Evolutionary conservation across 106 monocot species (phyloP).

Genomic region (Ottelia alismoides): DNA sequence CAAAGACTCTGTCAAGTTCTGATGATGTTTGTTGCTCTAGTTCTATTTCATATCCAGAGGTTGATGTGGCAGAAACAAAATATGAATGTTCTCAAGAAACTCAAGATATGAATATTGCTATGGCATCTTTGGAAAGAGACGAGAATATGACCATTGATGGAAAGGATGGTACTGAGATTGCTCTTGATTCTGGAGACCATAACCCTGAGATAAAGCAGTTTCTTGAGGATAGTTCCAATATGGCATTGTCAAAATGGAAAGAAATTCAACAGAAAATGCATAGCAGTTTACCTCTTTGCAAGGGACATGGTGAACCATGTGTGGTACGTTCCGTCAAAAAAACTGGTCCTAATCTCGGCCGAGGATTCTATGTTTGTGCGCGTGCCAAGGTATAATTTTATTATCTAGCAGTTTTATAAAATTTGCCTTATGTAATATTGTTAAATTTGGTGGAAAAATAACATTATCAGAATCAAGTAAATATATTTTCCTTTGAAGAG

Average conservation of each 20-base stretch:
- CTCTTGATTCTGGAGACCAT: no score
- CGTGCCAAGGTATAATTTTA: conserved; percentile 65
- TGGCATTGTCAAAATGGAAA: conserved; percentile 63
- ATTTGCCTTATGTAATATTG: not conserved
- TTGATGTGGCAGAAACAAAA: conserved; percentile 5
- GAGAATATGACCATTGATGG: no score
- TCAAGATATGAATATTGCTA: no score
- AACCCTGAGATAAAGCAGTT: no score
- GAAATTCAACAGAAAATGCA: conserved; percentile 87
- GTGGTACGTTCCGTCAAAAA: conserved; percentile 90
- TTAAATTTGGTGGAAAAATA: no score
- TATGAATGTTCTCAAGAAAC: conserved; percentile 8
- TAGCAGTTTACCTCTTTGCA: conserved; percentile 80
- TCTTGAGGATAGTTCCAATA: conserved; percentile 23
- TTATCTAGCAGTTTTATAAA: not conserved
- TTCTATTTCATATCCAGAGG: conserved; percentile 7
- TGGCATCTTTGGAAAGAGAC: no score
- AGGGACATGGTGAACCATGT: conserved; percentile 92
- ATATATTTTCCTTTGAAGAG: no score
- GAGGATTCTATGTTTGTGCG: conserved; percentile 87
- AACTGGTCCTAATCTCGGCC: conserved; percentile 76
- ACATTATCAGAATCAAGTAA: no score
- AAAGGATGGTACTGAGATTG: no score
- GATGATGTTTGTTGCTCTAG: no score
- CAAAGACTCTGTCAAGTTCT: conserved; percentile 5